phyloP scores from a whole-genome alignment of 352 stramenopile species.

The Aphanomyces stellatus region DNA sequence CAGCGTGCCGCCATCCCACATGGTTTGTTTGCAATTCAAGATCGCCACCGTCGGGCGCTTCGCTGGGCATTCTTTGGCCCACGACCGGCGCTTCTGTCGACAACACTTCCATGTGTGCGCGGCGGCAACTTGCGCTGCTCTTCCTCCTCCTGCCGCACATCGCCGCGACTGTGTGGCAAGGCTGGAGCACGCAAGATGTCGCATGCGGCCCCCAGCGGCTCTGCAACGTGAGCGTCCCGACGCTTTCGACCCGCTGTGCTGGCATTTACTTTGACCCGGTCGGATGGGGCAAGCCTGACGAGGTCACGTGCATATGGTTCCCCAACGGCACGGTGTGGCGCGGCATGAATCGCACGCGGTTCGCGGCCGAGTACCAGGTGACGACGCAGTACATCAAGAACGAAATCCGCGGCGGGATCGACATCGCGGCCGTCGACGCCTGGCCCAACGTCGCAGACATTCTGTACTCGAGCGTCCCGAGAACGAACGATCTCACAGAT shows the following conservation, averaged over 20 bases:
- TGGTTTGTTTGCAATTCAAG: no score
- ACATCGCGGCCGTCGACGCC: background rate
- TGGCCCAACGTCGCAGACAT: conserved; percentile 2
- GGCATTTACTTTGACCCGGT: background rate
- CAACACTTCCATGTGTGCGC: no score
- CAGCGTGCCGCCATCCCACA: no score
- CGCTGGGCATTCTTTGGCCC: no score
- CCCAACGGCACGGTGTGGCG: conserved; percentile 20
- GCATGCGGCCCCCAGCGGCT: background rate
- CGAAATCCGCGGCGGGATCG: conserved; percentile 9
- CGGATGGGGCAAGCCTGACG: background rate
- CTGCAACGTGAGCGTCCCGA: background rate
- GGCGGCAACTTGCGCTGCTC: no score
- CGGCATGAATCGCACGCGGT: conserved; percentile 11
- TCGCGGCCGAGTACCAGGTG: background rate
- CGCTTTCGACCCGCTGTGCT: conserved; percentile 1
- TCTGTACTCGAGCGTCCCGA: background rate
- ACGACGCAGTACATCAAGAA: conserved; percentile 10
- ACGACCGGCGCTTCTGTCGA: no score
- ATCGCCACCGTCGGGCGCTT: no score
- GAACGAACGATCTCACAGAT: background rate
- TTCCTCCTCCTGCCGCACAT: no score
- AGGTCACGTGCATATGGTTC: conserved; percentile 9
- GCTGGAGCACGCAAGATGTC: background rate
- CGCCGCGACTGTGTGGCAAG: conserved; percentile 2